A percentile compares a stretch with the other conserved stretches of the same genome.
These are phyloP conservation scores for Pulveroboletus ravenelii DNA, from an alignment of 768 basidiomycete genomes.

Conservation along the genomic window DNA sequence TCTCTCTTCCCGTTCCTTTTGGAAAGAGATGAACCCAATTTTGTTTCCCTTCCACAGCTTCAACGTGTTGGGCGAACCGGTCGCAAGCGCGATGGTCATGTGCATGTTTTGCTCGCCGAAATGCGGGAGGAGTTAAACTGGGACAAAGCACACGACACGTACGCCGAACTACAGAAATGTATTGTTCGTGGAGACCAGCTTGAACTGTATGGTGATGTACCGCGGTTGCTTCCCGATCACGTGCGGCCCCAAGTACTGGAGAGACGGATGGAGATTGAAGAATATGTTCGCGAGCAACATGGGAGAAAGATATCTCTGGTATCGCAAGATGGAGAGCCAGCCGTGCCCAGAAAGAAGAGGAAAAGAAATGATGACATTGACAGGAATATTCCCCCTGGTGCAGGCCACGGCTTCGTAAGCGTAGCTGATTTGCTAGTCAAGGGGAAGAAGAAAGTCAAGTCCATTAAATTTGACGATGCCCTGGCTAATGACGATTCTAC, in stretches of 20 bases:
- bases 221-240: conserved; percentile 75
- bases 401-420: conserved; percentile 64
- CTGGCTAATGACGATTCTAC: conserved; percentile 63
- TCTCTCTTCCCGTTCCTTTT: neutral
- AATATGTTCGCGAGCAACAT: conserved; percentile 53
- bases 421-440: conserved; percentile 62
- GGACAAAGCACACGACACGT: conserved; percentile 79
- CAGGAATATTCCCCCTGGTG: conserved; percentile 73
- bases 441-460: conserved; percentile 37
- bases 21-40: neutral
- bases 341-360: conserved; percentile 47
- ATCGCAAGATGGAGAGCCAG: conserved; percentile 25
- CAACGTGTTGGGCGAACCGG: conserved; percentile 96
- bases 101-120: conserved; percentile 90
- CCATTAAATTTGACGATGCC: conserved; percentile 43
- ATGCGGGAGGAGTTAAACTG: conserved; percentile 88
- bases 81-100: conserved; percentile 80
- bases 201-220: conserved; percentile 91
- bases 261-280: conserved; percentile 77
- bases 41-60: conserved; percentile 47
- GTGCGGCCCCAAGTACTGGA: conserved; percentile 74
- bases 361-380: conserved; percentile 64
- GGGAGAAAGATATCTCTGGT: conserved; percentile 31
- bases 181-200: conserved; percentile 83
- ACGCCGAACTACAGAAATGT: conserved; percentile 83